Evolutionary conservation across 2,329 filamentous ascomycete species (phyloP).

Genomic region (Cercospora zeina): DNA sequence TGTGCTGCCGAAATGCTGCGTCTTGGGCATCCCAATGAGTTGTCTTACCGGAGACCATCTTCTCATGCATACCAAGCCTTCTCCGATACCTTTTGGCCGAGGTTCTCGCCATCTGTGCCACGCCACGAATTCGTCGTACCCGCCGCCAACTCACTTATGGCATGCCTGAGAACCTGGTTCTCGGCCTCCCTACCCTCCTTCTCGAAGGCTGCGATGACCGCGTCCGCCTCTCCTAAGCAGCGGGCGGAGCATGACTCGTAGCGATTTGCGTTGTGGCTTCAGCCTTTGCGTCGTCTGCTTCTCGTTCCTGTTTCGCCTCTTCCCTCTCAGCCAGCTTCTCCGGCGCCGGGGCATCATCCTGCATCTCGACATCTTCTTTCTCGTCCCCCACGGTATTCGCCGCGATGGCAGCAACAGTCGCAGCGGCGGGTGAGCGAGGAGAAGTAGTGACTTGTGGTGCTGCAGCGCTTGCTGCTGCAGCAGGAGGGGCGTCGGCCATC

Average conservation of each 20-base stretch:
- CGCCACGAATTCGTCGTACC: not conserved
- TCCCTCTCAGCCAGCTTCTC: conserved; percentile 34
- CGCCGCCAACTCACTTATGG: not conserved
- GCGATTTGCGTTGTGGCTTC: conserved; percentile 37
- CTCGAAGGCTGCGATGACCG: not conserved
- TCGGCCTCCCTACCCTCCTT: not conserved
- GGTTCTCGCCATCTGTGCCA: not conserved
- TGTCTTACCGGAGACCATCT: not conserved
- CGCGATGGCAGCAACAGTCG: conserved; percentile 8
- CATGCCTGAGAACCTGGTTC: not conserved
- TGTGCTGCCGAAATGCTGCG: not conserved
- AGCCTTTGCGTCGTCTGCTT: conserved; percentile 34
- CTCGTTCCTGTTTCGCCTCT: conserved; percentile 37
- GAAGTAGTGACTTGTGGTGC: conserved; percentile 36
- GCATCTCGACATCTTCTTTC: conserved; percentile 27
- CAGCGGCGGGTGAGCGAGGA: conserved; percentile 24
- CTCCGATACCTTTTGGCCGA: not conserved
- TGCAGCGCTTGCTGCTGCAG: conserved; percentile 37
- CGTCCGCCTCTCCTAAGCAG: conserved; percentile 4
- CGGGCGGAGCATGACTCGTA: conserved; percentile 21
- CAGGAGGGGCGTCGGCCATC: conserved; percentile 30
- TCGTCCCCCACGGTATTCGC: conserved; percentile 11
- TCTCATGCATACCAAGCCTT: not conserved
- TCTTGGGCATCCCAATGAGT: not conserved
- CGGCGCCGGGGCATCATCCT: conserved; percentile 20